Base-by-base conservation (phyloP, 805 yeast genomes). In the Candida ficus region DNA sequence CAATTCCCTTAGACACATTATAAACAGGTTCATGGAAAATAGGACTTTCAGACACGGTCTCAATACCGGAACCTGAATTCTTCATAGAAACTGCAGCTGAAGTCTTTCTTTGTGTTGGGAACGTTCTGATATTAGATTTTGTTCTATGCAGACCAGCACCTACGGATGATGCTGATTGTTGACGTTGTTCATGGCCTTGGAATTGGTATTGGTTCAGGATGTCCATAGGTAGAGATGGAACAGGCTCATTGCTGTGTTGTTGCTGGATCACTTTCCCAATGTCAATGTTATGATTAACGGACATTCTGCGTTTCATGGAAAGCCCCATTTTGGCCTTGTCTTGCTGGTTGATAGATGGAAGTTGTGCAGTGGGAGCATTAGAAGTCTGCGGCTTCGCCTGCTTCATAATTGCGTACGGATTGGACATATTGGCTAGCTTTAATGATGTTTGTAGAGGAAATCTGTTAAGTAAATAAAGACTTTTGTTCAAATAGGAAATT, bases 281-380 rank as follows among this genome's bases (percentile, higher is more conserved):
- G 23, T 52, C 56, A 4, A 47, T 39, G 48, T 38, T 49, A 41
- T 43, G 63, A 41, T 66, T 70, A 25, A 71, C 60, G 3, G 75
- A 70, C 44, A 71, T 57, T 42, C 76, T 53, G 38, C 76, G 53
- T 39, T 70, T 70, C 66, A 68, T 67, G 17, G 67, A 56, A 13
- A 63, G 55, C 2, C 67, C 70, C 43, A 66, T 62, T 48, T 62
- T 66, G 25, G 58, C 66, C 43, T 62, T 60, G 31, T 61, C 66
- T 35, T 56, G 55, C 20, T 60, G 54, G 40, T 57, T 58, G 20
- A 66, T 60, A 13, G 56, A 54, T 1, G 69, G 71, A 19, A 66
- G 40, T 51, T 46, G 33, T 45, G 39, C 30, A 6, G 45, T 37
- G 54, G 56, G 59, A 39, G 42, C 5, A 28, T 39, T 13, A 31